Evolutionary conservation across 1,139 yeast species (phyloP).

Genomic region (Suhomyces wounanorum): DNA sequence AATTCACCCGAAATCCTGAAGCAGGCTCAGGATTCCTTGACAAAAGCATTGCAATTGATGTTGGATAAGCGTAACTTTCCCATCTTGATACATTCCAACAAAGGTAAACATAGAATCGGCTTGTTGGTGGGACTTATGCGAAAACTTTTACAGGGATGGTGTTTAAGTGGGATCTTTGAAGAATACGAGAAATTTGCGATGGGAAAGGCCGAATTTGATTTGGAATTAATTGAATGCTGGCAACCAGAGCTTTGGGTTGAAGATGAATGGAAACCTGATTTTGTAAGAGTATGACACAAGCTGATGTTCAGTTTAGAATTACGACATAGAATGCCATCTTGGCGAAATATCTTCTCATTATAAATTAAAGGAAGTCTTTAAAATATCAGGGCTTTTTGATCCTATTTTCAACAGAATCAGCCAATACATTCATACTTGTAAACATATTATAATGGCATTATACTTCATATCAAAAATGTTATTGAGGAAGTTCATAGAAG

Average conservation of each 20-base stretch:
- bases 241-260: conserved; percentile 46
- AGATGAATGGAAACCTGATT: conserved; percentile 37
- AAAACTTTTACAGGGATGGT: conserved; percentile 88
- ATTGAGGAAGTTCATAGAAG: too few species aligned
- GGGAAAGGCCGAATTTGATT: conserved; percentile 90
- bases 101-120: conserved; percentile 94
- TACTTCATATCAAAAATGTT: too few species aligned
- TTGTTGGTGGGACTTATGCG: conserved; percentile 87
- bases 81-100: conserved; percentile 84
- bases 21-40: conserved; percentile 51
- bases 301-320: not conserved
- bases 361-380: too few species aligned
- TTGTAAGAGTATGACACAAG: conserved; percentile 27
- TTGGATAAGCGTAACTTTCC: conserved; percentile 79
- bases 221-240: conserved; percentile 61
- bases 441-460: too few species aligned
- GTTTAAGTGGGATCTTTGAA: conserved; percentile 87
- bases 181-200: conserved; percentile 92
- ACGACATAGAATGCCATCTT: too few species aligned
- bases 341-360: too few species aligned
- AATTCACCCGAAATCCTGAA: conserved; percentile 49
- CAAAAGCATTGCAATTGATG: conserved; percentile 62
- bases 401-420: too few species aligned
- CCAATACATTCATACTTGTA: too few species aligned
- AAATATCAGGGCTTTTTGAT: too few species aligned